Evolutionary conservation across 352 stramenopile genomes (phyloP).

Genomic region (Phytopythium boreale): DNA sequence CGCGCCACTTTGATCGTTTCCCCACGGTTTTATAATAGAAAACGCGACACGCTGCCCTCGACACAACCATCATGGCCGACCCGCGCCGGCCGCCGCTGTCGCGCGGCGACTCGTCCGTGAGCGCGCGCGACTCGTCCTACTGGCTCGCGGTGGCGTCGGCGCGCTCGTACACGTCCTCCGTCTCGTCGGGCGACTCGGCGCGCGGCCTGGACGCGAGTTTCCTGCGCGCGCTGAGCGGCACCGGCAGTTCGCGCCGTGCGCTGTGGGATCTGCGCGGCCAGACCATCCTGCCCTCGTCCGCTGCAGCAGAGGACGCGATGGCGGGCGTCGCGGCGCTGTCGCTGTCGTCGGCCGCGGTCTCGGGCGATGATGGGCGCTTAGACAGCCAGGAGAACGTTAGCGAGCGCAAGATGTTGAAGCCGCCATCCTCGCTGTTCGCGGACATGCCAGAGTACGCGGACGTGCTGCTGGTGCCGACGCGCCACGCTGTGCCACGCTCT

Average conservation of each 20-base stretch:
- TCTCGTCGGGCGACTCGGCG: constrained; percentile 13
- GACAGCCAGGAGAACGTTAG: background rate
- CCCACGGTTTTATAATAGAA: background rate
- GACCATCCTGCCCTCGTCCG: background rate
- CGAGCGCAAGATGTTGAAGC: background rate
- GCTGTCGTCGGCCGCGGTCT: too few relatives aligned
- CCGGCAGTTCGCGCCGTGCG: constrained; percentile 14
- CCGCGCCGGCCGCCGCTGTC: constrained; percentile 12
- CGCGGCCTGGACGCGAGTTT: constrained; percentile 28
- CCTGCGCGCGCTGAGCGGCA: constrained; percentile 17
- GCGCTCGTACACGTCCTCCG: constrained; percentile 21
- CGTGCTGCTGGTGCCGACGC: constrained; percentile 15
- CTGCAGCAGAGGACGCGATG: too few relatives aligned
- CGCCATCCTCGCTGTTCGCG: constrained; percentile 13
- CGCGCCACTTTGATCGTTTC: too few relatives aligned
- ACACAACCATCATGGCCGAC: background rate
- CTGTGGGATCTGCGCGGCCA: constrained; percentile 11
- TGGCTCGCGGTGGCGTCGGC: constrained; percentile 51
- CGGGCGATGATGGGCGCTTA: background rate
- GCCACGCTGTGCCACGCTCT: constrained; percentile 8
- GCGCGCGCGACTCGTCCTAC: constrained; percentile 62
- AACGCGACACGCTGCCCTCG: background rate
- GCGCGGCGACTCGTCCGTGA: constrained; percentile 39
- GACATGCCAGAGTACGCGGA: constrained; percentile 16
- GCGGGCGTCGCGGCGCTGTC: too few relatives aligned